Evolutionary conservation across 2,329 filamentous ascomycete genomes (phyloP).

Genomic region (Atkinsonella hypoxylon): DNA sequence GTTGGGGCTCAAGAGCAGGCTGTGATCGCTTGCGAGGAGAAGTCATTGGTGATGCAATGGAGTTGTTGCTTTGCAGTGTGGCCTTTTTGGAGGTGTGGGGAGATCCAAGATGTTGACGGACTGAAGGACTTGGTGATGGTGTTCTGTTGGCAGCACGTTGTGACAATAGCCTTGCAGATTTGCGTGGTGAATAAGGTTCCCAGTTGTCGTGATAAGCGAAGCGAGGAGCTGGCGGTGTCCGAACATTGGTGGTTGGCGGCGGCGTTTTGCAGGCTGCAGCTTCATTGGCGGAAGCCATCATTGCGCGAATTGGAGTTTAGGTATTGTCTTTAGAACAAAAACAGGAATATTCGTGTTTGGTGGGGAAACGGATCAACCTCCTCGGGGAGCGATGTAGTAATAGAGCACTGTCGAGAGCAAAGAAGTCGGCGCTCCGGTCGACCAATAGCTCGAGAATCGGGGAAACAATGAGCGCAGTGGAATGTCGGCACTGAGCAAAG

Average conservation of each 20-base stretch:
- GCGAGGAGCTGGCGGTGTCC: slow-evolving; percentile 57
- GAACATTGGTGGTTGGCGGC: slow-evolving; percentile 44
- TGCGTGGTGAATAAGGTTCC: slow-evolving; percentile 61
- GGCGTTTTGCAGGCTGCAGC: slow-evolving; percentile 33
- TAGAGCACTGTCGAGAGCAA: slow-evolving; percentile 8
- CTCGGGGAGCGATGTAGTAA: neutral
- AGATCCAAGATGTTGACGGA: slow-evolving; percentile 20
- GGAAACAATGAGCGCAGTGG: neutral
- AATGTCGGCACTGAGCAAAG: slow-evolving; percentile 4
- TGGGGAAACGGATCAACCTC: neutral
- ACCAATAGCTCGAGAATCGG: slow-evolving; percentile 2
- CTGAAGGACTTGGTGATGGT: slow-evolving; percentile 36
- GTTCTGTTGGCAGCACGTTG: slow-evolving; percentile 41
- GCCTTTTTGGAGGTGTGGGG: slow-evolving; percentile 22
- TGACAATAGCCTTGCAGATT: slow-evolving; percentile 52
- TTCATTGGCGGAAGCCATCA: slow-evolving; percentile 15
- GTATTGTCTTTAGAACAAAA: neutral
- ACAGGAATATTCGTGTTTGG: slow-evolving; percentile 6
- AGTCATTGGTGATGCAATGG: slow-evolving; percentile 29
- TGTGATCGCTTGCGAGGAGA: slow-evolving; percentile 41
- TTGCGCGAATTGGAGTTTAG: slow-evolving; percentile 6
- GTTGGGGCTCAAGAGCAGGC: slow-evolving; percentile 33
- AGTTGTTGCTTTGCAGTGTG: slow-evolving; percentile 15
- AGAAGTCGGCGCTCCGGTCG: slow-evolving; percentile 7
- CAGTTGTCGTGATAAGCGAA: slow-evolving; percentile 57